Conservation (phyloP, 208 protist species). For the Borovskyia barvae region DNA sequence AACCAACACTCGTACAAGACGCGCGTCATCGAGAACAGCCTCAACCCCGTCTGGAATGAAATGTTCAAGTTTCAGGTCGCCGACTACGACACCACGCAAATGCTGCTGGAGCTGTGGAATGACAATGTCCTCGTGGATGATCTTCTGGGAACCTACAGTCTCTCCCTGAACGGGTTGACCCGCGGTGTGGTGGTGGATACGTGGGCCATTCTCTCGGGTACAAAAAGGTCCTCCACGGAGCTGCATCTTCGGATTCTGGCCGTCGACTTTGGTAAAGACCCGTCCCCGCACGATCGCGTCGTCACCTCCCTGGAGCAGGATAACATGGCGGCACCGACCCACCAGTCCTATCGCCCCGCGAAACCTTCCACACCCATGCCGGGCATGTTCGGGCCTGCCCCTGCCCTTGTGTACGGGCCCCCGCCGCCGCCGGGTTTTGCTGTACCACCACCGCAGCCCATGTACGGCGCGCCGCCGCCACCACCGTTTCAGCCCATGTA, state of each 20-base stretch:
- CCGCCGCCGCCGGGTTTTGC: no score
- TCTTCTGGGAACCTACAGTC: constrained; percentile 47
- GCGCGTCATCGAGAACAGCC: constrained; percentile 42
- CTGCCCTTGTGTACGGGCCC: no score
- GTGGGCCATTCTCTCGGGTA: constrained; percentile 50
- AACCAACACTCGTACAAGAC: constrained; percentile 37
- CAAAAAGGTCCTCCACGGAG: constrained; percentile 44
- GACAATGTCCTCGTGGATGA: constrained; percentile 51
- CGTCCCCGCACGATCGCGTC: constrained; percentile 15
- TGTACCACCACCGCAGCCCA: no score
- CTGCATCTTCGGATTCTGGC: constrained; percentile 57
- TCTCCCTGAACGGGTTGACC: constrained; percentile 52
- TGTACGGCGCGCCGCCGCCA: constrained; percentile 12
- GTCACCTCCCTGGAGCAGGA: constrained; percentile 32
- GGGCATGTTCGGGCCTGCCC: neutral
- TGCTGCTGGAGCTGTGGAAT: constrained; percentile 66
- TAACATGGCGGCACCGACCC: constrained; percentile 4
- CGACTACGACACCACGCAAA: constrained; percentile 43
- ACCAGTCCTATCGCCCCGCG: constrained; percentile 23
- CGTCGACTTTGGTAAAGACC: constrained; percentile 52
- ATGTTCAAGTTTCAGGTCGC: constrained; percentile 68
- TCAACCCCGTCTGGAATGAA: constrained; percentile 63
- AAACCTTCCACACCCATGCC: constrained; percentile 5
- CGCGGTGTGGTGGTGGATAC: constrained; percentile 56
- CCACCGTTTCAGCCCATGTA: constrained; percentile 6